phyloP scores from a whole-genome alignment of 176 grass and related monocot species.

The Puccinellia tenuiflora region DNA sequence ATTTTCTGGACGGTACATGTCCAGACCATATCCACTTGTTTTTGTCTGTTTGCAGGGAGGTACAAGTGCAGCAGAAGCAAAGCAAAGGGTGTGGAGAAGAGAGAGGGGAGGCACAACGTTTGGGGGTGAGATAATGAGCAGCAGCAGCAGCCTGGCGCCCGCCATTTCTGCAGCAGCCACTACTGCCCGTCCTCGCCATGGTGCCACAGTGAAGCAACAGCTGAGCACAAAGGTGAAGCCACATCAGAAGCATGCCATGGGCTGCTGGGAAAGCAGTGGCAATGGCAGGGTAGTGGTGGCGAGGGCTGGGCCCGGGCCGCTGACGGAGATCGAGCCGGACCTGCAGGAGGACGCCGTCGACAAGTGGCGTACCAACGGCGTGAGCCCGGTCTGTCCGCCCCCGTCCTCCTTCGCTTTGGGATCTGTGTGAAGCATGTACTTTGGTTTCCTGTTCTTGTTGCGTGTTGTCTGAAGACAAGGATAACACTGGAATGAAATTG shows the following conservation, averaged over 20 bases:
- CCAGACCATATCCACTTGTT: constrained; percentile 27
- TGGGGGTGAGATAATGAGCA: constrained; percentile 37
- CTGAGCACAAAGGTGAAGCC: constrained; percentile 17
- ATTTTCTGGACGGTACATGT: constrained; percentile 40
- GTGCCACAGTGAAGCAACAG: constrained; percentile 7
- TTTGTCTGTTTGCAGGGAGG: constrained; percentile 22
- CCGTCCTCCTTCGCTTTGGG: neutral
- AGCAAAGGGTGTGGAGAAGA: constrained; percentile 15
- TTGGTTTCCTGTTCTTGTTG: constrained; percentile 16
- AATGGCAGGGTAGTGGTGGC: constrained; percentile 30
- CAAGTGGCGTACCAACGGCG: constrained; percentile 60
- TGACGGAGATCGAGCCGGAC: constrained; percentile 84
- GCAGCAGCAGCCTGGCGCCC: constrained; percentile 32
- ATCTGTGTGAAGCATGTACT: neutral
- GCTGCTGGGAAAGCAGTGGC: neutral
- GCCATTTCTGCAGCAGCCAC: constrained; percentile 22
- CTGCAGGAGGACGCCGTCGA: constrained; percentile 75
- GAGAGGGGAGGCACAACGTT: neutral
- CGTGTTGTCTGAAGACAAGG: neutral
- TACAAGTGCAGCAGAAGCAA: neutral
- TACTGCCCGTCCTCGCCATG: constrained; percentile 23
- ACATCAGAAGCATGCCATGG: constrained; percentile 1
- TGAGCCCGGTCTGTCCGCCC: constrained; percentile 44
- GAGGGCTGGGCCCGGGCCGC: constrained; percentile 36
- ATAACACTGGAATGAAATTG: neutral